phyloP scores from a whole-genome alignment of 148 eudicot species.

The Arbutus unedo region DNA sequence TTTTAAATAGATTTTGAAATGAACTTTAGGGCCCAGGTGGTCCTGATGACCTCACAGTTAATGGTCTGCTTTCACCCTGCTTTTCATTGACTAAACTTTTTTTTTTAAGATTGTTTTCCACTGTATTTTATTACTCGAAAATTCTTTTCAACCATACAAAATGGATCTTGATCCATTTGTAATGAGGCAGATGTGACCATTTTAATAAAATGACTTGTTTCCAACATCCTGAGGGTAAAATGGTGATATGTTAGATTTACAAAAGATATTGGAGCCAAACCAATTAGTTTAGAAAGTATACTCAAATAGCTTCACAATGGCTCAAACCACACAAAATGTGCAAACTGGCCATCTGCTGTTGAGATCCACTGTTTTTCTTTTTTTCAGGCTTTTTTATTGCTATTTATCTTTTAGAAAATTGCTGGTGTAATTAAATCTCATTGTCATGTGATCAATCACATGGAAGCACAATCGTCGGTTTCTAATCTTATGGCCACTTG shows the following conservation, averaged over 20 bases:
- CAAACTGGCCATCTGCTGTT: too few species aligned
- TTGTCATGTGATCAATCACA: too few species aligned
- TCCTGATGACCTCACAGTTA: neutral
- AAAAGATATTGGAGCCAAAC: neutral
- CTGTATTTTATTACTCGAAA: neutral
- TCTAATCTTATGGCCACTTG: too few species aligned
- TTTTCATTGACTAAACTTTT: neutral
- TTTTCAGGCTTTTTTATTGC: too few species aligned
- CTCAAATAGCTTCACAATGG: neutral
- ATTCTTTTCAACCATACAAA: neutral
- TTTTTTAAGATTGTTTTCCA: too few species aligned
- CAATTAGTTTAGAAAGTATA: neutral
- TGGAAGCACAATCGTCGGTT: too few species aligned
- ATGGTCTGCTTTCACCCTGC: neutral
- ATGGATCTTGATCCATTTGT: neutral
- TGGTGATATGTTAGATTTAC: neutral
- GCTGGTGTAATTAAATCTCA: too few species aligned
- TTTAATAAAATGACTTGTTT: neutral
- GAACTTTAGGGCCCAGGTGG: neutral
- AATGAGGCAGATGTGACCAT: neutral
- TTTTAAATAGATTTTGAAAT: neutral
- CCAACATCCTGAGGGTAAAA: neutral
- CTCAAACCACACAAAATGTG: neutral
- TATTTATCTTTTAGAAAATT: too few species aligned
- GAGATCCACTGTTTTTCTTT: too few species aligned